These are phyloP conservation scores for Cystobasidium sp. DNA, from an alignment of 1,284 basidiomycete genomes.

Conservation along the genomic window DNA sequence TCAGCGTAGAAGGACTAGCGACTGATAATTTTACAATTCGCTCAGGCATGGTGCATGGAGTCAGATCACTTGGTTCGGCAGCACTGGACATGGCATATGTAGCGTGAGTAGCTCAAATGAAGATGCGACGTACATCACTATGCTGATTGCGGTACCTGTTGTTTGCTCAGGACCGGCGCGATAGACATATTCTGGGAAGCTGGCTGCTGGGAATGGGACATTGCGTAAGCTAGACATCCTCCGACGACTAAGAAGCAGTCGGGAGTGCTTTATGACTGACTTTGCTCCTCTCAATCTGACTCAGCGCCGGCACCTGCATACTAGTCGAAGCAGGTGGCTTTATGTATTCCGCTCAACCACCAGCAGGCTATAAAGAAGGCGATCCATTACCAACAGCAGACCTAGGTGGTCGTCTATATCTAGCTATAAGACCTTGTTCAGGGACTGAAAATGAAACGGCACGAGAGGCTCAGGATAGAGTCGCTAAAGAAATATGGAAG, in stretches of 20 bases:
- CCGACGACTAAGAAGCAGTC: not conserved
- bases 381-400: slow-evolving; percentile 48
- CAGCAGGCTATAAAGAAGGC: slow-evolving; percentile 32
- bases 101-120: slow-evolving; percentile 39
- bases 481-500: slow-evolving; percentile 52
- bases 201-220: slow-evolving; percentile 55
- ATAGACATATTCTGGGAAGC: slow-evolving; percentile 54
- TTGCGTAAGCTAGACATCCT: not conserved
- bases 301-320: slow-evolving; percentile 52
- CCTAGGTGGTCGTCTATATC: slow-evolving; percentile 52
- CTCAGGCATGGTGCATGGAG: slow-evolving; percentile 53
- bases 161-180: slow-evolving; percentile 47
- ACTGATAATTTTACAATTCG: not conserved
- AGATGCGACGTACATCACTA: not conserved
- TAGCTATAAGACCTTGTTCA: slow-evolving; percentile 52
- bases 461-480: slow-evolving; percentile 50
- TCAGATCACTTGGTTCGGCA: slow-evolving; percentile 53
- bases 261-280: not conserved
- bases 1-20: not conserved
- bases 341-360: slow-evolving; percentile 52
- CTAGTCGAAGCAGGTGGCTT: slow-evolving; percentile 53
- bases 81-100: slow-evolving; percentile 54
- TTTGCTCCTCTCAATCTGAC: not conserved
- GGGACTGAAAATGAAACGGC: slow-evolving; percentile 48
- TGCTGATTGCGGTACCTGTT: not conserved